phyloP scores from a whole-genome alignment of 2,329 filamentous ascomycete genomes.

The Cytospora piceae region DNA sequence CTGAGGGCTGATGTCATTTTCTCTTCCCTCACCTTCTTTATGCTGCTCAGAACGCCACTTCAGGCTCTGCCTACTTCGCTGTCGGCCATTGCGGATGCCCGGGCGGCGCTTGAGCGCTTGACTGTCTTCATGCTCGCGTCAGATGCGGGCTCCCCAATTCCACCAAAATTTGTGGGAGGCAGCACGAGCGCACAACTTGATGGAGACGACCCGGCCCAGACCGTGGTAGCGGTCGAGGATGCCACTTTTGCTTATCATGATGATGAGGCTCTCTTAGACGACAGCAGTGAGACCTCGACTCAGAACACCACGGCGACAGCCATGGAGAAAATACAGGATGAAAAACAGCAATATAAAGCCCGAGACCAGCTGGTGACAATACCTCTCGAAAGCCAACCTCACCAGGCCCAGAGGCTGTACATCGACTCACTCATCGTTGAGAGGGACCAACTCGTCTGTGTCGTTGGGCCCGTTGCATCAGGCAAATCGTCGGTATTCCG shows the following conservation, averaged over 20 bases:
- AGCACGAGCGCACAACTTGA: conserved; percentile 2
- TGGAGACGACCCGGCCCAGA: conserved; percentile 5
- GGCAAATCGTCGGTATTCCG: conserved; percentile 35
- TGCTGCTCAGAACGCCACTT: conserved; percentile 35
- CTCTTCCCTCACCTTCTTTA: conserved; percentile 35
- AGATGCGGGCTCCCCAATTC: conserved; percentile 3
- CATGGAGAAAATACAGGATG: conserved; percentile 8
- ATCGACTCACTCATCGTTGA: conserved; percentile 24
- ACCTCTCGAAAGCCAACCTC: background rate
- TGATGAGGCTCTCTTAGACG: conserved; percentile 20
- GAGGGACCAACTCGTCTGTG: conserved; percentile 28
- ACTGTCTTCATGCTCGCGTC: conserved; percentile 32
- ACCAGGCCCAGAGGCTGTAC: conserved; percentile 17
- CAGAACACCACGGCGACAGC: background rate
- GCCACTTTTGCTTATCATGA: conserved; percentile 33
- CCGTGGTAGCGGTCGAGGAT: conserved; percentile 29
- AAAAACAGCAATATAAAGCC: background rate
- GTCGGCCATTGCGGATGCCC: conserved; percentile 35
- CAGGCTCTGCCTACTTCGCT: conserved; percentile 32
- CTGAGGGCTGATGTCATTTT: conserved; percentile 31
- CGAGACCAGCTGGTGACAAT: background rate
- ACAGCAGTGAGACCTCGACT: conserved; percentile 20
- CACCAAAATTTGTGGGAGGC: conserved; percentile 5
- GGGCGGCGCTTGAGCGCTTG: conserved; percentile 34
- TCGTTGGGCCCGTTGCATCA: conserved; percentile 34